phyloP scores from a whole-genome alignment of 306 rosid genomes.

The Mimosa pudica region DNA sequence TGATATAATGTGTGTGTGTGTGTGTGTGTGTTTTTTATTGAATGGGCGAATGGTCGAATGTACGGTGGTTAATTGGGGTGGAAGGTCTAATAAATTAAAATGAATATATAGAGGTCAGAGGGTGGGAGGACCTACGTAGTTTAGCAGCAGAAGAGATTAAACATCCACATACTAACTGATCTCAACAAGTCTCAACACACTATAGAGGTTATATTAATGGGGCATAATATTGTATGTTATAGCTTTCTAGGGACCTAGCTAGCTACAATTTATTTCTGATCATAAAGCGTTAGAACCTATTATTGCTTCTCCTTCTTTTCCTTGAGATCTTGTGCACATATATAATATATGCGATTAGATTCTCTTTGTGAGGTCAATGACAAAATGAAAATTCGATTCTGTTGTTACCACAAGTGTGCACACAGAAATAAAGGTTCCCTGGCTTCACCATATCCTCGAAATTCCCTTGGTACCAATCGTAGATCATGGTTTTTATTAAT shows the following conservation, averaged over 20 bases:
- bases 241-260: not conserved
- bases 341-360: constrained; percentile 1
- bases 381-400: constrained; percentile 40
- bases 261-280: not conserved
- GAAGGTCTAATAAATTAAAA: not conserved
- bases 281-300: constrained; percentile 36
- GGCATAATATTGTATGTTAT: constrained; percentile 3
- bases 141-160: not conserved
- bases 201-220: not conserved
- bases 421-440: constrained; percentile 25
- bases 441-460: constrained; percentile 14
- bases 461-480: constrained; percentile 13
- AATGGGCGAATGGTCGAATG: constrained; percentile 18
- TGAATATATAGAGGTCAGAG: constrained; percentile 14
- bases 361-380: constrained; percentile 34
- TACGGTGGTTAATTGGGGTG: constrained; percentile 40
- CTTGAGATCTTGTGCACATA: not conserved
- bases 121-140: constrained; percentile 4
- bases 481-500: constrained; percentile 23
- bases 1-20: constrained; percentile 31
- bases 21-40: not conserved
- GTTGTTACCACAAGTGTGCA: constrained; percentile 35
- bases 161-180: constrained; percentile 2
- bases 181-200: not conserved
- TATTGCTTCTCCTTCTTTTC: constrained; percentile 30